Evolutionary conservation across 305 asterid species (phyloP).

Genomic region (Fraxinus baroniana): DNA sequence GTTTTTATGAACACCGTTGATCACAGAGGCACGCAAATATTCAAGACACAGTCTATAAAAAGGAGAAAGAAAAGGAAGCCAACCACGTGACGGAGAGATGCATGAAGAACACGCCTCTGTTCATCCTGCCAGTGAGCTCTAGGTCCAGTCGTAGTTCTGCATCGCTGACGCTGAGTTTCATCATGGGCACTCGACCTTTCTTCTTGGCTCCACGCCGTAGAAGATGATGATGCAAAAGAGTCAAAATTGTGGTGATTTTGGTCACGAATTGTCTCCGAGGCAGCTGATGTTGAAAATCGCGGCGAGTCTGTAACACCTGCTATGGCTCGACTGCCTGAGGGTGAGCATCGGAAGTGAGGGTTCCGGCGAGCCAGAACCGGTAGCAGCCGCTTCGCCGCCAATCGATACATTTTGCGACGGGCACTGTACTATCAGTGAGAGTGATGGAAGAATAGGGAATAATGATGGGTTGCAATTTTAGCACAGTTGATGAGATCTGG

Average conservation of each 20-base stretch:
- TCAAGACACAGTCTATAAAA: background rate
- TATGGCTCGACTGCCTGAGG: background rate
- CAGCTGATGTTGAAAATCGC: constrained; percentile 22
- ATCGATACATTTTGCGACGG: constrained; percentile 36
- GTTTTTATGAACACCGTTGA: constrained; percentile 3
- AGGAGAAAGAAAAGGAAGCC: background rate
- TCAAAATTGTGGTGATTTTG: constrained; percentile 34
- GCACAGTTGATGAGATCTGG: background rate
- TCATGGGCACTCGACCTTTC: constrained; percentile 22
- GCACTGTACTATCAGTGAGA: background rate
- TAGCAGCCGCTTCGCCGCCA: background rate
- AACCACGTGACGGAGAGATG: constrained; percentile 74
- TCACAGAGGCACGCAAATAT: background rate
- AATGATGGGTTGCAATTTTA: background rate
- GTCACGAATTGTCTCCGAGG: constrained; percentile 33
- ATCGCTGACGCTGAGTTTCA: constrained; percentile 30
- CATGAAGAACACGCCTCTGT: constrained; percentile 67
- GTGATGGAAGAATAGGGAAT: no score
- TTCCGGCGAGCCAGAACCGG: background rate
- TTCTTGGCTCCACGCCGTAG: constrained; percentile 21
- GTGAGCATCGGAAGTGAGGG: background rate
- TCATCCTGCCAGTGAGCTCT: constrained; percentile 65
- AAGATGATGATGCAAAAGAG: constrained; percentile 34
- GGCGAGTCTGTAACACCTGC: background rate
- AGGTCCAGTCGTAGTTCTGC: constrained; percentile 38